Percentiles rank a stretch among this genome's conserved stretches.
These are phyloP conservation scores for Durusdinium trenchii DNA, from an alignment of 73 alveolate genomes.

Conservation along the genomic window DNA sequence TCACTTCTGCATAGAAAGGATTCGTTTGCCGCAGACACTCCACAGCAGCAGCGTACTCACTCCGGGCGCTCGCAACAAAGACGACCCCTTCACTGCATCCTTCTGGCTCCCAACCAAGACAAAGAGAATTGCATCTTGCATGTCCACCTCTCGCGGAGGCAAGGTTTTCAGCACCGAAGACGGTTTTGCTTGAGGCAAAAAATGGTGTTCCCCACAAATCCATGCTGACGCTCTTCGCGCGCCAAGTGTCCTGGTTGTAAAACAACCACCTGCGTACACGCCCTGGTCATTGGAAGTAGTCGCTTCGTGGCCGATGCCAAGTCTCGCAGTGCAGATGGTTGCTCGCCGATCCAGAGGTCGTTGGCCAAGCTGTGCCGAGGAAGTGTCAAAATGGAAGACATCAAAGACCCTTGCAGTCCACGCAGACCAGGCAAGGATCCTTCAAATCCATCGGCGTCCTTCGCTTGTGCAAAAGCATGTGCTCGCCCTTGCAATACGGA, in stretches of 20 bases:
- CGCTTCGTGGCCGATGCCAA: slow-evolving; percentile 1
- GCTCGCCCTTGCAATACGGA: slow-evolving; percentile 11
- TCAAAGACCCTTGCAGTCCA: background rate
- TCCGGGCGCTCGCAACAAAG: background rate
- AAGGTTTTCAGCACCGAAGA: background rate
- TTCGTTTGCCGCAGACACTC: background rate
- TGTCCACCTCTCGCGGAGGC: background rate
- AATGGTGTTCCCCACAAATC: background rate
- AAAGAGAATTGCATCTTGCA: background rate
- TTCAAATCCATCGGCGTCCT: too few relatives aligned
- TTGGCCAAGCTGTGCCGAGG: background rate
- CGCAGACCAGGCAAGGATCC: slow-evolving; percentile 29
- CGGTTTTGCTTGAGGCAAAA: slow-evolving; percentile 8
- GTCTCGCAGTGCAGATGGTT: background rate
- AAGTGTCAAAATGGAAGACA: background rate
- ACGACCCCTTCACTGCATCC: background rate
- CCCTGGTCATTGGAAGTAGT: background rate
- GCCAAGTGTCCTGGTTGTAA: background rate
- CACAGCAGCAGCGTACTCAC: background rate
- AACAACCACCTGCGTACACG: background rate
- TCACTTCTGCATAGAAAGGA: background rate
- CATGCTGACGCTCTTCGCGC: slow-evolving; percentile 10
- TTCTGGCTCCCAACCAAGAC: background rate
- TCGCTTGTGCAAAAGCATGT: background rate
- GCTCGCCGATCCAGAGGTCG: slow-evolving; percentile 29